A percentile compares a stretch with the other conserved stretches of the same genome.
Evolutionary conservation across 495 filamentous ascomycete species (phyloP).

Genomic region (Penicillium goetzii): DNA sequence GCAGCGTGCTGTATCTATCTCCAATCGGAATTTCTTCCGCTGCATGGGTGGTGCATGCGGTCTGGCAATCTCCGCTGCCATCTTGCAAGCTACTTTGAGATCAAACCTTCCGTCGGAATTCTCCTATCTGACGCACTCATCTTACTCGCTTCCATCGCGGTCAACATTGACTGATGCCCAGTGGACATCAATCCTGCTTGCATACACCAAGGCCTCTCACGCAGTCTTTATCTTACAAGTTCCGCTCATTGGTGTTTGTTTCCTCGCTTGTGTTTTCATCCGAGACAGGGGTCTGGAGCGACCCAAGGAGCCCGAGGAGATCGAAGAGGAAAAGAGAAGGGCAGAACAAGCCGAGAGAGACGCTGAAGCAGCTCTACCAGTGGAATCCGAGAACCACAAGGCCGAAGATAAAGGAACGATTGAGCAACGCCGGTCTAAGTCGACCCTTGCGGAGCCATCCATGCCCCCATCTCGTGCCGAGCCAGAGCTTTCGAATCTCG

Average conservation of each 20-base stretch:
- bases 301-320: conserved; percentile 50
- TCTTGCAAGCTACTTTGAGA: conserved; percentile 56
- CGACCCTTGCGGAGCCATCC: conserved; percentile 29
- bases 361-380: conserved; percentile 21
- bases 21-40: conserved; percentile 66
- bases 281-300: conserved; percentile 58
- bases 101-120: conserved; percentile 49
- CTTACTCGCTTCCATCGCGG: conserved; percentile 46
- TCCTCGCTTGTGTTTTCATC: conserved; percentile 55
- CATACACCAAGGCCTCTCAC: conserved; percentile 56
- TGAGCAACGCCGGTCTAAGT: conserved; percentile 26
- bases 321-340: conserved; percentile 36
- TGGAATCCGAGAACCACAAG: conserved; percentile 5
- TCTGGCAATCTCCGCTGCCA: conserved; percentile 61
- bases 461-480: conserved; percentile 25
- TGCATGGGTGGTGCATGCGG: conserved; percentile 63
- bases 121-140: conserved; percentile 43
- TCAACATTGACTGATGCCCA: conserved; percentile 38
- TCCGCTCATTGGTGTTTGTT: conserved; percentile 57
- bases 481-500: neutral
- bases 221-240: conserved; percentile 59
- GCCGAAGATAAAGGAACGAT: neutral
- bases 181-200: conserved; percentile 47
- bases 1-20: conserved; percentile 64
- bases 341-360: conserved; percentile 26